Evolutionary conservation across 495 filamentous ascomycete genomes (phyloP), one percentile per base, ranked within the genome.

Genomic region (Aspergillus coremiiformis): DNA sequence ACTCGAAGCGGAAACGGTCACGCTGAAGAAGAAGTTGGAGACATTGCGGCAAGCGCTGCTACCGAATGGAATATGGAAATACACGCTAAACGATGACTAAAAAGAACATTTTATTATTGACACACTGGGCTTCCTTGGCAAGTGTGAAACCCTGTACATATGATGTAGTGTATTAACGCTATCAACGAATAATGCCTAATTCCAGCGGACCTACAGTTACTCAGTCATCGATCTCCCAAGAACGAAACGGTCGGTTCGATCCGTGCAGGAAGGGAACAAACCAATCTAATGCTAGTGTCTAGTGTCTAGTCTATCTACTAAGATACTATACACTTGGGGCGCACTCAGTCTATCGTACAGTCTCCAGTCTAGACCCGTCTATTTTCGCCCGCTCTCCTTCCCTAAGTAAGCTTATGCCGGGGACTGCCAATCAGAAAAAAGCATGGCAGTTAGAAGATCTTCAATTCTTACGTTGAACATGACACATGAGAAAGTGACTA

Each of bases 31-130:
- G 3, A 47, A 47, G 14, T 14, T 47, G 27, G 23, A 47, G 17
- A 47, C 23, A 15, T 20, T 47, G 44, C 44, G 44, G 3, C 44
- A 47, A 30, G 29, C 44, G 27, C 27, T 47, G 7, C 15, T 47
- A 30, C 44, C 44, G 23, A 21, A 33, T 19, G 44, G 27, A 30
- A 47, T 47, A 9, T 47, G 44, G 44, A 47, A 47, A 14, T 47
- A 33, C 26, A 47, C 44, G 5, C n/a, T 47, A 1, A 47, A 47
- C 26, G 44, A 47, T 2, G 19, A 19, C 24, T 21, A 47, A 30
- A 30, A 47, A 33, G 11, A 35, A 15, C 9, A 3, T 35, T 3
- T n/a, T 35, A 11, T 12, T 4, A 35, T 14, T n/a, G 2, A 35
- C 32, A 35, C 12, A 14, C 32, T 35, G 11, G 32, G 5, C 11